These are phyloP conservation scores for Aphanomyces stellatus DNA, from an alignment of 352 stramenopile genomes.

Conservation along the genomic window DNA sequence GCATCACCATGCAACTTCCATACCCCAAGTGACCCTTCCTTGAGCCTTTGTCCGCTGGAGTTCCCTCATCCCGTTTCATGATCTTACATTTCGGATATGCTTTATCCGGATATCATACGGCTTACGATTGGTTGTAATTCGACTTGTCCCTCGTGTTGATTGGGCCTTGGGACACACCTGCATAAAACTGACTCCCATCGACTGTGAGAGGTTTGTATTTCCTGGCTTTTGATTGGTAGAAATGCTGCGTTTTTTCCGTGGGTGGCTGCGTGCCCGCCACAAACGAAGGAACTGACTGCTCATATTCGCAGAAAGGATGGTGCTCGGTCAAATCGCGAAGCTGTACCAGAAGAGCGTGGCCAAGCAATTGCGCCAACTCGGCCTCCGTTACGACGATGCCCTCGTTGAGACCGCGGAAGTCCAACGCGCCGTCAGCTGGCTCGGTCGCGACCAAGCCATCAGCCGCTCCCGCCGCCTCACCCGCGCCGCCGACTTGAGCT, in stretches of 20 bases:
- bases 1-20: too few relatives aligned
- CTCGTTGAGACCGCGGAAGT: conserved; percentile 75
- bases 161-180: neutral
- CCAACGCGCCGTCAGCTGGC: conserved; percentile 72
- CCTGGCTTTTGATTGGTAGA: conserved; percentile 9
- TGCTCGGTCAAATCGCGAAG: conserved; percentile 19
- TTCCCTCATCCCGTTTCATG: too few relatives aligned
- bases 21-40: too few relatives aligned
- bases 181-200: neutral
- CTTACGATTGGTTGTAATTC: neutral
- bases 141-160: too few relatives aligned
- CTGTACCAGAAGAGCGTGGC: conserved; percentile 79
- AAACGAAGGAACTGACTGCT: conserved; percentile 18
- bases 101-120: too few relatives aligned
- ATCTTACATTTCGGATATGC: neutral
- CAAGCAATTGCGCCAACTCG: conserved; percentile 73
- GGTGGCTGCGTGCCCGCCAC: conserved; percentile 11
- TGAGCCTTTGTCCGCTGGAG: too few relatives aligned
- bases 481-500: conserved; percentile 68
- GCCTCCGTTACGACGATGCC: conserved; percentile 81
- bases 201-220: neutral
- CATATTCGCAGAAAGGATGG: conserved; percentile 11
- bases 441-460: conserved; percentile 66
- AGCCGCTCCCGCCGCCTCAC: conserved; percentile 71
- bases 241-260: neutral